A percentile compares a stretch with the other conserved stretches of the same genome.
Evolutionary conservation across 345 rosid species (phyloP).

Genomic region (Anacardium occidentale): DNA sequence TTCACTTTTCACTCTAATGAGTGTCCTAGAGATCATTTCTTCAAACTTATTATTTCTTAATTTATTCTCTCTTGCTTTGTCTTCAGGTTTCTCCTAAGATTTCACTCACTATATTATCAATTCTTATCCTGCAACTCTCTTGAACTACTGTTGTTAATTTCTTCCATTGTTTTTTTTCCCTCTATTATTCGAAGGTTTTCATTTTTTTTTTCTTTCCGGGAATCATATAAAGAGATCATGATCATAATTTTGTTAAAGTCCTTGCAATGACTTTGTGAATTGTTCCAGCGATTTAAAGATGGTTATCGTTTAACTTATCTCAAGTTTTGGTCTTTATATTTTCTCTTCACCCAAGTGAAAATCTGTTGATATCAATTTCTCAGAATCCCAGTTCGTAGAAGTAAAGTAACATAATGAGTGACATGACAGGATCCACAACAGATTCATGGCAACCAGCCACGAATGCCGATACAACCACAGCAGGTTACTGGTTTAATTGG

Average conservation of each 20-base stretch:
- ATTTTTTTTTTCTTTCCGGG: background rate
- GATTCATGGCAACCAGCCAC: constrained; percentile 64
- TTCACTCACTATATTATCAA: background rate
- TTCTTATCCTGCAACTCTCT: background rate
- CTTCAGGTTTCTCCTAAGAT: constrained; percentile 16
- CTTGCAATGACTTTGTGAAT: background rate
- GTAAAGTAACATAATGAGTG: constrained; percentile 39
- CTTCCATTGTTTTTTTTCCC: background rate
- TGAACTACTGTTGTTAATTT: constrained; percentile 4
- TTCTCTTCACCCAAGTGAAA: background rate
- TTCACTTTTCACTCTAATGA: background rate
- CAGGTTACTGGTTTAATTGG: constrained; percentile 91
- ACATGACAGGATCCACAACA: constrained; percentile 36
- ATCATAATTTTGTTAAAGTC: background rate
- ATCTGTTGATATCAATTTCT: constrained; percentile 1
- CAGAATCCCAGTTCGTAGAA: constrained; percentile 3
- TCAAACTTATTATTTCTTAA: constrained; percentile 11
- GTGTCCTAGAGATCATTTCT: constrained; percentile 8
- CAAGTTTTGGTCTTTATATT: constrained; percentile 6
- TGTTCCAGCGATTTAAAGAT: background rate
- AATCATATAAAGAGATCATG: constrained; percentile 1
- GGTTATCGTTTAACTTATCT: background rate
- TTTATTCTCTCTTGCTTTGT: constrained; percentile 3
- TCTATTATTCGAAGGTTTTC: background rate
- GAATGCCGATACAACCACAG: constrained; percentile 56